These are phyloP conservation scores for Pontederia crassipes DNA, from an alignment of 176 grass and related monocot species.

Conservation along the genomic window DNA sequence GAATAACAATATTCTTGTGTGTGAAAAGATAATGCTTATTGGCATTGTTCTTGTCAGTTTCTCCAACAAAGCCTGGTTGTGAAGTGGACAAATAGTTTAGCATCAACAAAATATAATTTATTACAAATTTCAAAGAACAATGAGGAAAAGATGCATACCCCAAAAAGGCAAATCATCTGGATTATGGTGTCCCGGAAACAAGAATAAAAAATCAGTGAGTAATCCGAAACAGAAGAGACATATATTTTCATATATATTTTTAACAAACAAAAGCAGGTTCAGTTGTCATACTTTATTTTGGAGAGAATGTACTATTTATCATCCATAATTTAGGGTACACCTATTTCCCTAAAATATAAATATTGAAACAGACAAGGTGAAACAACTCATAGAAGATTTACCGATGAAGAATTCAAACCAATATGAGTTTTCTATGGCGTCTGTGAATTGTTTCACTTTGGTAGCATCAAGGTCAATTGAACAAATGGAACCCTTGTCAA, in stretches of 20 bases:
- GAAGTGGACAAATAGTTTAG: not conserved
- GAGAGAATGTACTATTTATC: no score
- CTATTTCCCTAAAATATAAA: not conserved
- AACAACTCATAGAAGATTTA: not conserved
- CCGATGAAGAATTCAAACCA: slow-evolving; percentile 1
- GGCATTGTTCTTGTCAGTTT: not conserved
- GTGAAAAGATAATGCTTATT: slow-evolving; percentile 5
- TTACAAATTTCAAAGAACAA: not conserved
- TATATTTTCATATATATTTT: not conserved
- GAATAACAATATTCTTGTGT: slow-evolving; percentile 2
- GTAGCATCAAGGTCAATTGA: not conserved
- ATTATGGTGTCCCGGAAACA: not conserved
- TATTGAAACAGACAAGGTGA: not conserved
- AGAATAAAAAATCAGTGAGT: not conserved
- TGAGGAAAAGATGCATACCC: not conserved
- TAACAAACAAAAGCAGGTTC: no score
- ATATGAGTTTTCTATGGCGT: slow-evolving; percentile 2
- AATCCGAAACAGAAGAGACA: not conserved
- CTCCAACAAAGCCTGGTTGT: not conserved
- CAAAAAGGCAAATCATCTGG: slow-evolving; percentile 5
- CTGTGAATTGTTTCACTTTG: not conserved
- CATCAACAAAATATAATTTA: not conserved
- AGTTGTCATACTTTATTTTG: no score
- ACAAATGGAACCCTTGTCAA: not conserved
- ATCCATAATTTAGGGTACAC: no score